Evolutionary conservation across 2,329 filamentous ascomycete genomes (phyloP).

Genomic region (Myriangium duriaei): DNA sequence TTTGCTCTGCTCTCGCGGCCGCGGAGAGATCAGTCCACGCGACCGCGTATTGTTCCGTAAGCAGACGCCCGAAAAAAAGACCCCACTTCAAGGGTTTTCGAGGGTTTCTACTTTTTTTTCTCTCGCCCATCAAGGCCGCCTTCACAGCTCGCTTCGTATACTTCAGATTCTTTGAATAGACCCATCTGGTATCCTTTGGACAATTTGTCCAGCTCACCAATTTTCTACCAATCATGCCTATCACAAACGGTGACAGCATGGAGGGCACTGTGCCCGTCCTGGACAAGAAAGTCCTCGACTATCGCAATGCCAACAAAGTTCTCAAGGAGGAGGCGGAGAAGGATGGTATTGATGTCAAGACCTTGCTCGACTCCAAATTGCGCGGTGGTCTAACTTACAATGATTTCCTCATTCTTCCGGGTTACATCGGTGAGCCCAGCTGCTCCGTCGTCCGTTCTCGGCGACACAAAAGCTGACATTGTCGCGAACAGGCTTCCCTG

Average conservation of each 20-base stretch:
- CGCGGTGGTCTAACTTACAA: conserved; percentile 96
- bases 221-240: conserved; percentile 50
- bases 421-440: conserved; percentile 63
- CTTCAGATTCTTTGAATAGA: no score
- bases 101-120: background rate
- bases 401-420: conserved; percentile 91
- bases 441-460: no score
- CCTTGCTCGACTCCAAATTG: conserved; percentile 80
- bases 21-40: no score
- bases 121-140: background rate
- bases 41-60: background rate
- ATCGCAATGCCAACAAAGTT: conserved; percentile 62
- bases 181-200: no score
- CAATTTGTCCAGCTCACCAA: background rate
- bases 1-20: no score
- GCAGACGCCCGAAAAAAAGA: background rate
- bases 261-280: conserved; percentile 35
- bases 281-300: conserved; percentile 48
- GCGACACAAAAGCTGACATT: conserved; percentile 14
- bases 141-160: background rate
- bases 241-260: conserved; percentile 51
- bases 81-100: background rate
- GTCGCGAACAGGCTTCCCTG: conserved; percentile 57
- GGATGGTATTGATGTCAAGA: conserved; percentile 79
- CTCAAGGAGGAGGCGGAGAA: conserved; percentile 62